A percentile compares a stretch with the other conserved stretches of the same genome.
These are phyloP conservation scores for Aspergillus homomorphus DNA, from an alignment of 495 filamentous ascomycete genomes.

Conservation along the genomic window DNA sequence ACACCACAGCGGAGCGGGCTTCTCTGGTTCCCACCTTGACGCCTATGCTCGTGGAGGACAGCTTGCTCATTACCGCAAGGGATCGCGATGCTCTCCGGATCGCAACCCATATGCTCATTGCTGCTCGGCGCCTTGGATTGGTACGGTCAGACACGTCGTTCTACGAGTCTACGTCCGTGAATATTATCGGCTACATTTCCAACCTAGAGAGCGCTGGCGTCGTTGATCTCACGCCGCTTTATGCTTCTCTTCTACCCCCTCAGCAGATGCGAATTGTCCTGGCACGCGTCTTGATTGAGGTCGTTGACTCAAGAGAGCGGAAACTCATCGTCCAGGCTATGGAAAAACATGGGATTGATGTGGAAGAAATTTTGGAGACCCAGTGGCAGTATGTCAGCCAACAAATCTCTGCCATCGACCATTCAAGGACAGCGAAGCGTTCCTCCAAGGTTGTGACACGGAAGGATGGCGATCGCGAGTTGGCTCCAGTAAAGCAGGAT, in stretches of 20 bases:
- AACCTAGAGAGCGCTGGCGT: constrained; percentile 67
- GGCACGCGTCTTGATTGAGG: constrained; percentile 56
- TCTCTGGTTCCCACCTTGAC: constrained; percentile 35
- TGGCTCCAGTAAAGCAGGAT: constrained; percentile 52
- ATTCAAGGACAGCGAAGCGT: constrained; percentile 26
- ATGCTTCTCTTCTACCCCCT: constrained; percentile 70
- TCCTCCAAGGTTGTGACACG: constrained; percentile 34
- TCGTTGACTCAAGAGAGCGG: constrained; percentile 56
- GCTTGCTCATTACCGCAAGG: constrained; percentile 37
- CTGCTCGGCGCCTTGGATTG: constrained; percentile 38
- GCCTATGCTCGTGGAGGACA: constrained; percentile 29
- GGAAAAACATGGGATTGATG: constrained; percentile 50
- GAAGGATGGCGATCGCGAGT: constrained; percentile 31
- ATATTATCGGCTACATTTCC: constrained; percentile 73
- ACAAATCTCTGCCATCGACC: constrained; percentile 32
- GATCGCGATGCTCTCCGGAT: constrained; percentile 43
- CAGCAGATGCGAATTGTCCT: constrained; percentile 43
- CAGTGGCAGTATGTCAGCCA: constrained; percentile 53
- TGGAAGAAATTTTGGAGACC: constrained; percentile 48
- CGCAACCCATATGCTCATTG: constrained; percentile 49
- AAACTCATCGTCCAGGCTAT: constrained; percentile 50
- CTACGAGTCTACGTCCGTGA: constrained; percentile 33
- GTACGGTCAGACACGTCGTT: constrained; percentile 33
- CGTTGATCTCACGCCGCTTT: constrained; percentile 75
- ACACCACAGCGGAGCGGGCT: constrained; percentile 18